Evolutionary conservation across 192 early-diverging fungal genomes (phyloP).

Genomic region (Entomortierella lignicola): DNA sequence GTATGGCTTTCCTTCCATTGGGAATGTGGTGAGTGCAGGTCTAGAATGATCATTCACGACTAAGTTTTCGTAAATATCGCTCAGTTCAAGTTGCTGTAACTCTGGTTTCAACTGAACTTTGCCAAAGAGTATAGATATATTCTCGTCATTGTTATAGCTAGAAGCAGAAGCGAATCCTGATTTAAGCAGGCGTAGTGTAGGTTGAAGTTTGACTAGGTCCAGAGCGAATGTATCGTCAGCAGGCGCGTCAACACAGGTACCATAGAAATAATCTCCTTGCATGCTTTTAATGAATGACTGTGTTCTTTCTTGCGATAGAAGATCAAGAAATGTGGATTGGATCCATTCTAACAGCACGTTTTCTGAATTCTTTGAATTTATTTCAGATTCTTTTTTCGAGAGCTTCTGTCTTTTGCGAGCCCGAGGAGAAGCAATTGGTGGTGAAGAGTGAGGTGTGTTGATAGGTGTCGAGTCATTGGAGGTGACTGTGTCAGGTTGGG

Average conservation of each 20-base stretch:
- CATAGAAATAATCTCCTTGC: constrained; percentile 24
- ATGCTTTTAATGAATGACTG: constrained; percentile 1
- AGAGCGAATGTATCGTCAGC: constrained; percentile 13
- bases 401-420: constrained; percentile 10
- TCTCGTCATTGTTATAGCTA: not conserved
- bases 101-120: constrained; percentile 1
- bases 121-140: not conserved
- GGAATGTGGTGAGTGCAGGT: constrained; percentile 7
- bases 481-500: not conserved
- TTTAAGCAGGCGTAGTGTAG: constrained; percentile 19
- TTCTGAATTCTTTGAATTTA: not conserved
- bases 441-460: not conserved
- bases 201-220: constrained; percentile 29
- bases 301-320: not conserved
- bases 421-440: not conserved
- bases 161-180: constrained; percentile 22
- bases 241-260: constrained; percentile 15
- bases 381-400: not conserved
- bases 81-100: constrained; percentile 12
- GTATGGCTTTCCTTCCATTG: constrained; percentile 7
- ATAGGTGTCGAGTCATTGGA: not conserved
- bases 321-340: not conserved
- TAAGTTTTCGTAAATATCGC: constrained; percentile 25
- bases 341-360: constrained; percentile 18
- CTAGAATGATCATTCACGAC: constrained; percentile 4